These are phyloP conservation scores for Calonectria multiphialidica DNA, from an alignment of 2,329 filamentous ascomycete genomes.

Conservation along the genomic window DNA sequence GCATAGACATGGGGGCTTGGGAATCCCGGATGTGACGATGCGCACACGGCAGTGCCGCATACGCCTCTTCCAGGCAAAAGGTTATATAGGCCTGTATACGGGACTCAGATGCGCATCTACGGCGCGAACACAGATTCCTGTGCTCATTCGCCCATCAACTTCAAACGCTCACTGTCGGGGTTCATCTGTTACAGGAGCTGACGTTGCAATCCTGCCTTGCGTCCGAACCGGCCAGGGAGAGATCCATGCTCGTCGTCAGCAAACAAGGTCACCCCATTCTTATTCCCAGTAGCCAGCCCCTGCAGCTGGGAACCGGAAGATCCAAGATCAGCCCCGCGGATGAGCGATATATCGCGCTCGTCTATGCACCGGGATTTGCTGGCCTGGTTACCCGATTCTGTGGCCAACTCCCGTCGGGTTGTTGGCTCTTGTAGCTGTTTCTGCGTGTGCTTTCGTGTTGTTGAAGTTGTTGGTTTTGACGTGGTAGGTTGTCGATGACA, in stretches of 20 bases:
- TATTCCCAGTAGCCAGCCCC: background rate
- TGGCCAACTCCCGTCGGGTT: background rate
- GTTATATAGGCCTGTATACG: background rate
- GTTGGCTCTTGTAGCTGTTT: background rate
- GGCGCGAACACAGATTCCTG: background rate
- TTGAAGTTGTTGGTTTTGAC: too few relatives aligned
- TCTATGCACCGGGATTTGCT: background rate
- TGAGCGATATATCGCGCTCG: constrained; percentile 19
- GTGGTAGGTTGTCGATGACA: background rate
- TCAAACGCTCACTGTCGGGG: constrained; percentile 19
- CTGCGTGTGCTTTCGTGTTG: background rate
- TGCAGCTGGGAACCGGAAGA: constrained; percentile 20
- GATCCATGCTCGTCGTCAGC: constrained; percentile 16
- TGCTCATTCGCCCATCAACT: background rate
- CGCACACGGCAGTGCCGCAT: background rate
- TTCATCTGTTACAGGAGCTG: constrained; percentile 6
- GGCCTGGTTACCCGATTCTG: background rate
- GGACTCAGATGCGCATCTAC: background rate
- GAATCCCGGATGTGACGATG: background rate
- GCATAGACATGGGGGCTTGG: background rate
- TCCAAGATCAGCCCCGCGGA: constrained; percentile 16
- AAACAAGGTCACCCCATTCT: constrained; percentile 12
- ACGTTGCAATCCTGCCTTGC: constrained; percentile 4
- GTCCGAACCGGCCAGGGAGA: background rate
- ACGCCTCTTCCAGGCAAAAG: background rate